Percentiles rank a stretch among this genome's conserved stretches.
Conservation (phyloP, 2,329 filamentous ascomycete genomes). For the Exophiala phaeomuriformis region DNA sequence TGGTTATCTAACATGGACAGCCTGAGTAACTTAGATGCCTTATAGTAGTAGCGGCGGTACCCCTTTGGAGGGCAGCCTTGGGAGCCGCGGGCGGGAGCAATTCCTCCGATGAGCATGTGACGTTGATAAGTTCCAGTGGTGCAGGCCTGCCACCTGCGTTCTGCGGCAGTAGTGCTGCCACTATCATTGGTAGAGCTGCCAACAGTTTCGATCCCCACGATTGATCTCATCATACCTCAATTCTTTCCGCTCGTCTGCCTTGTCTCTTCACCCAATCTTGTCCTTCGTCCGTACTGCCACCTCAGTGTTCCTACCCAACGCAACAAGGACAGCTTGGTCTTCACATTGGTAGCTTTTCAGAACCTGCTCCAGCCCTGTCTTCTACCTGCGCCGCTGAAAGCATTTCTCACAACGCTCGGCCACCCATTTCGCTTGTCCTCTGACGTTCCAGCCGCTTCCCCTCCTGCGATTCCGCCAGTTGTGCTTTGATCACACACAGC, state of each 20-base stretch:
- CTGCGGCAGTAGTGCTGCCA: background rate
- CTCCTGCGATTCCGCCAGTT: background rate
- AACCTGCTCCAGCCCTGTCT: background rate
- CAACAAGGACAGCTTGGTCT: constrained; percentile 6
- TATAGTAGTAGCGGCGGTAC: background rate
- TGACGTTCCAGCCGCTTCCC: background rate
- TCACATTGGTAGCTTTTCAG: background rate
- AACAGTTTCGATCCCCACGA: constrained; percentile 13
- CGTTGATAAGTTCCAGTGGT: background rate
- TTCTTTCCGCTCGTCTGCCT: background rate
- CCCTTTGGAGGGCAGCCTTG: background rate
- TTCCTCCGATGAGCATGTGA: background rate
- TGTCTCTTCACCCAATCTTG: background rate
- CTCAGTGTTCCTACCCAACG: background rate
- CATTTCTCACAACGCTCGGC: background rate
- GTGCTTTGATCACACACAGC: background rate
- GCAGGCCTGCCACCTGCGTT: background rate
- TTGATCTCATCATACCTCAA: constrained; percentile 11
- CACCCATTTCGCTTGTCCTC: background rate
- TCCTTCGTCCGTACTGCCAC: background rate
- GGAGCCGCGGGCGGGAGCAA: background rate
- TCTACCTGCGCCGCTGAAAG: background rate
- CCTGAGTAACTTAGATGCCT: no score
- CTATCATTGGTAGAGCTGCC: constrained; percentile 1
- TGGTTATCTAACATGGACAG: no score